Percentiles rank a stretch among this genome's conserved stretches.
Conservation (phyloP, 768 basidiomycete genomes). For the Dioszegia hungarica region DNA sequence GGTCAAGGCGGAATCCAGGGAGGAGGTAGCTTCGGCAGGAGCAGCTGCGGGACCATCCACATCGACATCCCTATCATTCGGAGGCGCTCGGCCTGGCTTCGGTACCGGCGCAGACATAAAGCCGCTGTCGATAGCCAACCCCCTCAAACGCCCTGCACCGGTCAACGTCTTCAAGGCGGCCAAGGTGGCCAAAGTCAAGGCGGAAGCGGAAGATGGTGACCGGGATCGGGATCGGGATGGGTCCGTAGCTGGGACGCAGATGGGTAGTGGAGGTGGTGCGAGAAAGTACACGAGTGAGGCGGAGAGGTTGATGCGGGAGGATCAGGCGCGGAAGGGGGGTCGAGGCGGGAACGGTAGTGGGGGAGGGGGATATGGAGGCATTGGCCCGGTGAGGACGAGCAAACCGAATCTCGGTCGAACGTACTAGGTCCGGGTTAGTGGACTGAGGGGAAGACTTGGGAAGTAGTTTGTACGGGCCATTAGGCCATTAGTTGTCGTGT, state of each 20-base stretch:
- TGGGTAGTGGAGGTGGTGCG: no score
- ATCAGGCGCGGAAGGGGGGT: conserved; percentile 72
- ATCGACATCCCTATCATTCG: conserved; percentile 7
- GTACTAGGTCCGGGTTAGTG: background rate
- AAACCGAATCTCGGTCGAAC: conserved; percentile 1
- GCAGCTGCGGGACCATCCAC: no score
- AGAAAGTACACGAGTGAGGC: conserved; percentile 69
- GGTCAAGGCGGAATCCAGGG: background rate
- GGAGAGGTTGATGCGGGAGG: conserved; percentile 80
- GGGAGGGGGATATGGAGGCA: conserved; percentile 14
- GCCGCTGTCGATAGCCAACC: conserved; percentile 9
- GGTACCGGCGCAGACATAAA: background rate
- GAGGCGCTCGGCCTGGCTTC: no score
- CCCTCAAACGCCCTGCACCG: conserved; percentile 42
- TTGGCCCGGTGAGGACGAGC: conserved; percentile 6
- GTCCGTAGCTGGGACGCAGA: background rate
- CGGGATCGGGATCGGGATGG: background rate
- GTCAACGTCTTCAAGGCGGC: conserved; percentile 57
- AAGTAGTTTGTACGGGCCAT: no score
- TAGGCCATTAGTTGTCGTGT: no score
- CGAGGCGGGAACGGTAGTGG: conserved; percentile 16
- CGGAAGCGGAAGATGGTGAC: conserved; percentile 24
- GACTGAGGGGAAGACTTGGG: no score
- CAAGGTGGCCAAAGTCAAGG: conserved; percentile 53
- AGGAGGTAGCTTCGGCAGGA: no score